Base-by-base conservation (phyloP, 2,329 filamentous ascomycete species). In the Aspergillus ibericus region DNA sequence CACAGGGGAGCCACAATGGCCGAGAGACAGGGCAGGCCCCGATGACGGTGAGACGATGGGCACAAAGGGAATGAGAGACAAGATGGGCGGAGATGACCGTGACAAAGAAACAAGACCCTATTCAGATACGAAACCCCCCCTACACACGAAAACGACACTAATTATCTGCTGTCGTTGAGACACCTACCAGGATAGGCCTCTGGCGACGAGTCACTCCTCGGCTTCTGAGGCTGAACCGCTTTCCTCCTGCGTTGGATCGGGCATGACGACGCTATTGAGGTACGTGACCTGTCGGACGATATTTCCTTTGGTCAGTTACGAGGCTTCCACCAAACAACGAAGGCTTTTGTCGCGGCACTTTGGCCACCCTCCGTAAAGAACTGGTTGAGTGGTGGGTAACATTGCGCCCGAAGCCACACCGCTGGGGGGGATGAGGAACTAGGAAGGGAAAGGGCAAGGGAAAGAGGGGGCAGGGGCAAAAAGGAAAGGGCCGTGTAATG, bases 221-320 rank as follows among this genome's bases (percentile, higher is more conserved):
- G 55, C 56, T 36, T 68, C 67, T 18, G 66, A 76, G 0, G 75
- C 75, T 5, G 75, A 76, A 10, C 72, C 72, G 8, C 70, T 70
- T 13, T 78, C 77, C 5, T 72, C 70, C 10, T 78, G 77, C 13
- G 81, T 81, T 6, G 81, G 81, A 69, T 92, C 89, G 3, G 89
- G 89, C 88, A 90, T 90, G 58, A 91, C 87, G 44, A 90, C 82
- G 59, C 81, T 84, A 68, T 92, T 92, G 60, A 92, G 73, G 73
- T 89, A 90, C 29, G 86, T 85, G 54, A 92, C 80, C 88, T 91
- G 65, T 63, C 57, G 40, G 56, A 55, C 57, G 64, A 68, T 42
- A 53, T 58, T 51, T 34, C 59, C 50, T 66, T 63, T 66, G 63
- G 68, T 72, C 66, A 72, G 66, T 60, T 38, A 65, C 62, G 58